Evolutionary conservation across 352 stramenopile genomes (phyloP).

Genomic region (Globisporangium rhizosaccharum): DNA sequence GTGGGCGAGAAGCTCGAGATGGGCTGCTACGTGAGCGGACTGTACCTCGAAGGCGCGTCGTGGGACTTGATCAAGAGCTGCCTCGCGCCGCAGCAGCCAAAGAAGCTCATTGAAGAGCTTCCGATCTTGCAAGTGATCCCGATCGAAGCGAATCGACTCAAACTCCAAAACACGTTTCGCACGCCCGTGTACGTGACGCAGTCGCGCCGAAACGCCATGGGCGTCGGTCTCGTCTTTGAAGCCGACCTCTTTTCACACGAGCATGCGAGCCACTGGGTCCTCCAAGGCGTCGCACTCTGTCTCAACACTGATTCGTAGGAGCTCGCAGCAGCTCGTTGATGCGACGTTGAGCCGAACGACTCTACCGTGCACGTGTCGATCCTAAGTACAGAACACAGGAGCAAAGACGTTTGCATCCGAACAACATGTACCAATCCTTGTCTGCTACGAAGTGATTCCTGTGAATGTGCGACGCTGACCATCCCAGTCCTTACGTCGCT

Average conservation of each 20-base stretch:
- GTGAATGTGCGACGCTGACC: no score
- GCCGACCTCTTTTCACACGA: constrained; percentile 90
- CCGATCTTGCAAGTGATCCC: constrained; percentile 94
- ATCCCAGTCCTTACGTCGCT: no score
- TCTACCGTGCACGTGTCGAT: no score
- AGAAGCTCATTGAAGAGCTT: constrained; percentile 93
- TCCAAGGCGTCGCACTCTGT: constrained; percentile 91
- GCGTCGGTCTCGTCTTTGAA: constrained; percentile 93
- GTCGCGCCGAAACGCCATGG: constrained; percentile 92
- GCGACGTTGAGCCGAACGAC: neutral
- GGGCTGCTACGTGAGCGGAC: constrained; percentile 89
- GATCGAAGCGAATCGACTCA: constrained; percentile 93
- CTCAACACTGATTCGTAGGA: constrained; percentile 90
- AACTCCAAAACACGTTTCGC: constrained; percentile 93
- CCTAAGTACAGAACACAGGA: no score
- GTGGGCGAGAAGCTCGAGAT: constrained; percentile 64
- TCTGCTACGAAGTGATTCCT: no score
- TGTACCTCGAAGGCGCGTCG: constrained; percentile 92
- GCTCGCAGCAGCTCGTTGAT: neutral
- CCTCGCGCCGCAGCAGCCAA: constrained; percentile 87
- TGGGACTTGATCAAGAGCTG: constrained; percentile 84
- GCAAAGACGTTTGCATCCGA: no score
- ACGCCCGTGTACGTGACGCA: constrained; percentile 96
- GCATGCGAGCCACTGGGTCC: constrained; percentile 91
- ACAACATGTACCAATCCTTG: no score